Evolutionary conservation across 179 eudicot species (phyloP).

Genomic region (Patellifolia procumbens): DNA sequence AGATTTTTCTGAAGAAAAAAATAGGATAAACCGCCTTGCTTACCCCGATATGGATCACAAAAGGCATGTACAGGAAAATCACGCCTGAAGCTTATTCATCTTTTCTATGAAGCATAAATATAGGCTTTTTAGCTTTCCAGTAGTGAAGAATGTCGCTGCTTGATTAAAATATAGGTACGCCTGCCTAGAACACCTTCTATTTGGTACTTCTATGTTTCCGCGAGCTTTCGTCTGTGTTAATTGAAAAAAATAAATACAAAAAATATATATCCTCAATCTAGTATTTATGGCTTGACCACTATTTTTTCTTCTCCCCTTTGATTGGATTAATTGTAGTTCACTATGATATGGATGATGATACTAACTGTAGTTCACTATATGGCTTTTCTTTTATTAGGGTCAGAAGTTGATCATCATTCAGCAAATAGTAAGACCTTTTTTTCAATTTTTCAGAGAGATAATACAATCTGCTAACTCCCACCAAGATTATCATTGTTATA

Average conservation of each 20-base stretch:
- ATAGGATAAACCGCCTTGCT: slow-evolving; percentile 43
- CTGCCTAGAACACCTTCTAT: slow-evolving; percentile 21
- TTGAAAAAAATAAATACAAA: neutral
- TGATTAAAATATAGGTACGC: slow-evolving; percentile 34
- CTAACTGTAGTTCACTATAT: too few species aligned
- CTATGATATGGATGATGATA: slow-evolving; percentile 6
- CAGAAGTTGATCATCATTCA: too few species aligned
- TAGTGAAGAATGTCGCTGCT: slow-evolving; percentile 29
- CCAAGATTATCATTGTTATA: too few species aligned
- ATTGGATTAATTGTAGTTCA: slow-evolving; percentile 14
- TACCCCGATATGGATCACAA: slow-evolving; percentile 70
- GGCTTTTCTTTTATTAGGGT: too few species aligned
- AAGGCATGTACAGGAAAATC: slow-evolving; percentile 63
- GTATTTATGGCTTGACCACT: slow-evolving; percentile 11
- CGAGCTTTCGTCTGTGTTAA: slow-evolving; percentile 19
- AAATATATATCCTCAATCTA: neutral
- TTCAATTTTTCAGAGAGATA: too few species aligned
- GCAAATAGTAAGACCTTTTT: too few species aligned
- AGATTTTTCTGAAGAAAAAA: slow-evolving; percentile 59
- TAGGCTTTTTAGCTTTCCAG: slow-evolving; percentile 26
- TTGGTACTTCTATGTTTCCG: slow-evolving; percentile 21
- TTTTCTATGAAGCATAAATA: slow-evolving; percentile 26
- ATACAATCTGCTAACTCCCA: too few species aligned
- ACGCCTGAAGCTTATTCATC: slow-evolving; percentile 40
- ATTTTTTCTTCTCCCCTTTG: neutral